Evolutionary conservation across 2,329 filamentous ascomycete species (phyloP), one percentile per base, ranked within the genome.

Genomic region (Dactylella cylindrospora): DNA sequence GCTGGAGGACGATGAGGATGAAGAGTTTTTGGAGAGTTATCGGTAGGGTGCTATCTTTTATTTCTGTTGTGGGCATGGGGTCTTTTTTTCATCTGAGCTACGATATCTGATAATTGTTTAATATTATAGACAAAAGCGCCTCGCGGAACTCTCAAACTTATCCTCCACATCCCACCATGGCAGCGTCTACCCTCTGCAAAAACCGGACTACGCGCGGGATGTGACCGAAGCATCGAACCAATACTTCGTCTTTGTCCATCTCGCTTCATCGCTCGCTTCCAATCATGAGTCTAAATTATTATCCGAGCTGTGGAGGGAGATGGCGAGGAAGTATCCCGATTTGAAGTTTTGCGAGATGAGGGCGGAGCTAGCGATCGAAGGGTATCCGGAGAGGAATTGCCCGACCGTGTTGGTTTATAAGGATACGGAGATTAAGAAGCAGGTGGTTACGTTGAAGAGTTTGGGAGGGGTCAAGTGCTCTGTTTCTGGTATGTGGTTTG

Each of bases 281-380:
- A 85, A 5, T 89, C 87, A 3, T 80, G 90, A 97, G 74, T 95
- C 90, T 2, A 81, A 86, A 60, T 78, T 96, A 2, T 75, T 97
- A 68, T 84, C 84, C 0, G 86, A 95, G 70, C 77, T 96, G 15
- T 98, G 91, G 90, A 79, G 85, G 28, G 83, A 90, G 70, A 80
- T 93, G 32, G 91, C 93, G 0, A 76, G 74, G 60, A 89, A 91
- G 70, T 98, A 90, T 70, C 89, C 90, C 15, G 91, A 98, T 66
- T 78, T 98, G 73, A 98, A 98, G 75, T 98, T 98, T 74, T 97
- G 91, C 73, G 88, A 97, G 75, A 97, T 98, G 68, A 82, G 85
- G 68, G 93, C 85, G 5, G 84, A 89, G 70, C 83, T 96, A 75
- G 95, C 93, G 55, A 96, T 98, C 68, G 93, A 97, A 72, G 89